A percentile compares a stretch with the other conserved stretches of the same genome.
These are phyloP conservation scores for Fragosphaeria purpurea DNA, from an alignment of 2,329 filamentous ascomycete species.

Conservation along the genomic window DNA sequence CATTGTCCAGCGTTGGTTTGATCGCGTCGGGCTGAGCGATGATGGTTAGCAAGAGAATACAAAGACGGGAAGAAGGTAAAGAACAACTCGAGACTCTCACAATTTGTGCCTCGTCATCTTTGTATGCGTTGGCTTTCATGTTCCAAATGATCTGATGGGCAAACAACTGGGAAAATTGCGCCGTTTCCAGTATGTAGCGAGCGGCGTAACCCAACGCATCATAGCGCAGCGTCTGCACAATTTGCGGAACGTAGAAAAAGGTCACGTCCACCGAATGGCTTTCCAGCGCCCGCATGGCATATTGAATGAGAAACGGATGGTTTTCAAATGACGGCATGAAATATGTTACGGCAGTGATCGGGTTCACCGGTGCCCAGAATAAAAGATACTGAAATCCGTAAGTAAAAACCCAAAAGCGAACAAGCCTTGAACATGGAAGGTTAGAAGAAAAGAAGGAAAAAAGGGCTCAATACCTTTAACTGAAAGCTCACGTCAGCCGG, in stretches of 20 bases:
- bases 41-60: constrained; percentile 7
- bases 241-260: constrained; percentile 98
- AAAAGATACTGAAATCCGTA: constrained; percentile 59
- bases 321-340: constrained; percentile 87
- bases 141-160: constrained; percentile 99
- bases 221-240: constrained; percentile 89
- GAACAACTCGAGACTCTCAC: constrained; percentile 34
- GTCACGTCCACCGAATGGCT: constrained; percentile 93
- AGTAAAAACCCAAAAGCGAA: constrained; percentile 15
- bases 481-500: constrained; percentile 74
- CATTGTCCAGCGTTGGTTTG: constrained; percentile 86
- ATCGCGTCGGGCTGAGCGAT: constrained; percentile 64
- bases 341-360: constrained; percentile 84
- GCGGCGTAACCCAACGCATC: constrained; percentile 91
- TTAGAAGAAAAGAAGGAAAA: background rate
- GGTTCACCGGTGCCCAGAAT: constrained; percentile 88
- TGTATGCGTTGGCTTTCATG: constrained; percentile 98
- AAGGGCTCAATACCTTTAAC: constrained; percentile 52
- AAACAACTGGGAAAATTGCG: constrained; percentile 94
- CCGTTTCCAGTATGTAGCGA: constrained; percentile 92
- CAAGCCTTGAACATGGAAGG: too few species aligned
- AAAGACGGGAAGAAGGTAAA: background rate
- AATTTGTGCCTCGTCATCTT: constrained; percentile 84
- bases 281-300: constrained; percentile 90
- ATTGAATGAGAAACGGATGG: constrained; percentile 88